A percentile compares a stretch with the other conserved stretches of the same genome.
Evolutionary conservation across 108 stramenopile species (phyloP).

Genomic region (Cyclotella kingstonii): DNA sequence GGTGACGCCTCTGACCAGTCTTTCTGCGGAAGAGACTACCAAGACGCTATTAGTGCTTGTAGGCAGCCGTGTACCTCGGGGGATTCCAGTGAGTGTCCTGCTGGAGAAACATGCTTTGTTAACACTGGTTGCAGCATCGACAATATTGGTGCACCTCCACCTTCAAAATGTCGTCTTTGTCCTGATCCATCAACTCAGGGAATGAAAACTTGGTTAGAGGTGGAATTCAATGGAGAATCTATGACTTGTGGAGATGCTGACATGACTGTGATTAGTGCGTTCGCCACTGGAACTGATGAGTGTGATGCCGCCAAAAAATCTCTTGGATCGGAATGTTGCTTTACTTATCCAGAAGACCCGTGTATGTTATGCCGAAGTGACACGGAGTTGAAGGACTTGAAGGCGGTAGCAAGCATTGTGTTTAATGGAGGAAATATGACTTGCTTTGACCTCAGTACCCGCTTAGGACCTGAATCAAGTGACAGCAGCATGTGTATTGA

Average conservation of each 20-base stretch:
- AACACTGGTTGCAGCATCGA: constrained; percentile 46
- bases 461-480: constrained; percentile 28
- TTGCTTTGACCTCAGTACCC: constrained; percentile 35
- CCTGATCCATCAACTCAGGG: constrained; percentile 46
- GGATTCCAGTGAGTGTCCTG: constrained; percentile 32
- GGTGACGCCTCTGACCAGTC: constrained; percentile 40
- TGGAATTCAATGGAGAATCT: constrained; percentile 31
- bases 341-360: constrained; percentile 34
- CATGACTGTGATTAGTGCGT: constrained; percentile 21
- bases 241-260: constrained; percentile 47
- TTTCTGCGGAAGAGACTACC: constrained; percentile 44
- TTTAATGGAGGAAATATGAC: constrained; percentile 36
- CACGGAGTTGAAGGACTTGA: constrained; percentile 42
- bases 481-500: constrained; percentile 25
- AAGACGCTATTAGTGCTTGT: constrained; percentile 39
- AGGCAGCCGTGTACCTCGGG: constrained; percentile 41
- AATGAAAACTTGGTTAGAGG: constrained; percentile 43
- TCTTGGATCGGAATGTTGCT: constrained; percentile 34
- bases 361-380: constrained; percentile 47
- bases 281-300: constrained; percentile 27
- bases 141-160: constrained; percentile 40
- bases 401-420: constrained; percentile 28
- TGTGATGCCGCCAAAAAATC: constrained; percentile 44
- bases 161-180: constrained; percentile 43
- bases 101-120: constrained; percentile 36